phyloP scores from a whole-genome alignment of 1,284 basidiomycete species.

The Austropuccinia psidii region DNA sequence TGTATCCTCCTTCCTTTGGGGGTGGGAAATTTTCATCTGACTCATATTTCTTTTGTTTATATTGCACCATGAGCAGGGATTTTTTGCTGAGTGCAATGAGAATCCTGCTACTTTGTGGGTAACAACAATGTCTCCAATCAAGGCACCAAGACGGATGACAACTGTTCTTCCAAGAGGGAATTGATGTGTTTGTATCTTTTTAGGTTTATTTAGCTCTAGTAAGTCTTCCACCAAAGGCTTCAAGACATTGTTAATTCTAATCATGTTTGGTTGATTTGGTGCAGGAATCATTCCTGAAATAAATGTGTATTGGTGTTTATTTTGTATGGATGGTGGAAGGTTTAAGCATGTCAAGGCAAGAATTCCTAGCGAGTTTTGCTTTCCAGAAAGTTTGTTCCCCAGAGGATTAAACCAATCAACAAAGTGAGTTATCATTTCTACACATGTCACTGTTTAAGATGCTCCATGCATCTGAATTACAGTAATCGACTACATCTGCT shows the following conservation, averaged over 20 bases:
- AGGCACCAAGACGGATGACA: background rate
- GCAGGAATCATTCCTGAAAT: background rate
- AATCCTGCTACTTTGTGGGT: conserved; percentile 9
- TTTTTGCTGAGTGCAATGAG: background rate
- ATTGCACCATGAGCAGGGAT: background rate
- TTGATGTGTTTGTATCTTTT: background rate
- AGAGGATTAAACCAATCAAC: conserved; percentile 9
- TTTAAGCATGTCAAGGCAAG: conserved; percentile 5
- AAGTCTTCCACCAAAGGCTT: background rate
- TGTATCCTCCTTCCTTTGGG: too few relatives aligned
- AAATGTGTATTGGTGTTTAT: background rate
- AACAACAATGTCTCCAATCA: background rate
- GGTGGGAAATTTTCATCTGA: too few relatives aligned
- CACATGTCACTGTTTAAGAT: too few relatives aligned
- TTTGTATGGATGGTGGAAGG: background rate
- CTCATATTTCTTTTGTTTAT: background rate
- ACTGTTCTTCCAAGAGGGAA: background rate
- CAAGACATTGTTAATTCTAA: background rate
- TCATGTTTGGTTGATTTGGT: background rate
- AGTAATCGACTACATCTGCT: too few relatives aligned
- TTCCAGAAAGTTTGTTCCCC: background rate
- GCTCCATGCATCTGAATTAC: too few relatives aligned
- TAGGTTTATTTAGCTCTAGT: background rate
- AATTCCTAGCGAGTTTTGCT: background rate
- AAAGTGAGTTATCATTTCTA: background rate